phyloP scores from a whole-genome alignment of 306 rosid genomes.

The Quercus alba region DNA sequence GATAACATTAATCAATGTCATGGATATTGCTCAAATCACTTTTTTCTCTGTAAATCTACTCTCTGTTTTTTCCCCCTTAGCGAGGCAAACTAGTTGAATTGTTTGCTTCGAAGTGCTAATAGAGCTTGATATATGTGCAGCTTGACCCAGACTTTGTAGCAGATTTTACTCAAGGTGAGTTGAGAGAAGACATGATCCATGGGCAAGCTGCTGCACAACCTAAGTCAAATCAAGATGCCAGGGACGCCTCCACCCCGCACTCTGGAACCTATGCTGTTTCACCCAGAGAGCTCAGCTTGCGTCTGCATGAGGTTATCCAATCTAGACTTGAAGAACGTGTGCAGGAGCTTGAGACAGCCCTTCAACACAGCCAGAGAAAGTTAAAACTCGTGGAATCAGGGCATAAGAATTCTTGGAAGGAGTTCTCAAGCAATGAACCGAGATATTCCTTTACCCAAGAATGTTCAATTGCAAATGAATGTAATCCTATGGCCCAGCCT shows the following conservation, averaged over 20 bases:
- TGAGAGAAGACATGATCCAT: constrained; percentile 39
- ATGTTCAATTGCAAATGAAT: constrained; percentile 27
- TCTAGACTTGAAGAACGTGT: constrained; percentile 66
- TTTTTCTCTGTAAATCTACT: background rate
- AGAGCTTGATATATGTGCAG: constrained; percentile 43
- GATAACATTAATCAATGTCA: background rate
- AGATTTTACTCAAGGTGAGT: constrained; percentile 63
- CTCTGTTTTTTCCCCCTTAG: background rate
- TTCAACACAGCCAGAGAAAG: constrained; percentile 57
- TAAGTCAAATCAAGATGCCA: constrained; percentile 32
- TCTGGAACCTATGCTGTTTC: constrained; percentile 63
- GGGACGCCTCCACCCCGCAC: constrained; percentile 31
- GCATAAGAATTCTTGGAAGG: constrained; percentile 24
- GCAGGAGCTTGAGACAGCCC: constrained; percentile 72
- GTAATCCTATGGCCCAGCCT: constrained; percentile 28
- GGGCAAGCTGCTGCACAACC: constrained; percentile 15
- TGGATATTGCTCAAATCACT: background rate
- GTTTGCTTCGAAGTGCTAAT: constrained; percentile 17
- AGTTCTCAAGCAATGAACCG: constrained; percentile 17
- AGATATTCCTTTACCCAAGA: constrained; percentile 26
- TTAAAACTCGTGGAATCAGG: constrained; percentile 31
- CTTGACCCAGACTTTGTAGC: constrained; percentile 54
- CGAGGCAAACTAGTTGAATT: background rate
- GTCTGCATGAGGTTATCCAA: constrained; percentile 71
- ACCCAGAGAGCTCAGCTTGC: constrained; percentile 64